A percentile compares a stretch with the other conserved stretches of the same genome.
Conservation (phyloP, 2,329 filamentous ascomycete genomes). For the Trichoderma guizhouense region DNA sequence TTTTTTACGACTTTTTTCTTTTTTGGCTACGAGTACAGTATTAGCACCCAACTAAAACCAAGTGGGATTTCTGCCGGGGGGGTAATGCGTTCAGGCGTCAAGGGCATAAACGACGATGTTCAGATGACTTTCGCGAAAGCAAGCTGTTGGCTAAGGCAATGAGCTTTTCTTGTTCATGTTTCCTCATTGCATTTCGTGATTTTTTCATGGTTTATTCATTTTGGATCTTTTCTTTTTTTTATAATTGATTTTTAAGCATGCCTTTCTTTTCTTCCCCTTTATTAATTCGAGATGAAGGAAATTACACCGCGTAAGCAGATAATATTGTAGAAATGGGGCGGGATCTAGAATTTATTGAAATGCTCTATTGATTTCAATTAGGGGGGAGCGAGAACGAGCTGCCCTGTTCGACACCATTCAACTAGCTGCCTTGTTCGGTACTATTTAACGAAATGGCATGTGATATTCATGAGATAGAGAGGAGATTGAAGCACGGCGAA, state of each 20-base stretch:
- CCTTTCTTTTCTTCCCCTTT: background rate
- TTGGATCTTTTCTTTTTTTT: background rate
- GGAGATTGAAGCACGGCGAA: background rate
- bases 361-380: background rate
- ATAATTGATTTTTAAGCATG: background rate
- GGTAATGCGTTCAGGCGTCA: conserved; percentile 7
- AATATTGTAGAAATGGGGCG: background rate
- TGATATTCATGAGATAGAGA: background rate
- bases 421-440: background rate
- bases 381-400: background rate
- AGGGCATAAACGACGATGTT: background rate
- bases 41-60: background rate
- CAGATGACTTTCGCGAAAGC: background rate
- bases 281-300: background rate
- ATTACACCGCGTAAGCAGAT: background rate
- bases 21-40: background rate
- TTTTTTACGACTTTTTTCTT: background rate
- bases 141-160: background rate
- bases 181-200: background rate
- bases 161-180: background rate
- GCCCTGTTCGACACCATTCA: background rate
- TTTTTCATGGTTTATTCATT: background rate
- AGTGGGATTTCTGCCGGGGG: background rate
- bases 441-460: background rate
- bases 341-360: background rate